These are phyloP conservation scores for Thozetella sp. DNA, from an alignment of 495 filamentous ascomycete genomes.

Conservation along the genomic window DNA sequence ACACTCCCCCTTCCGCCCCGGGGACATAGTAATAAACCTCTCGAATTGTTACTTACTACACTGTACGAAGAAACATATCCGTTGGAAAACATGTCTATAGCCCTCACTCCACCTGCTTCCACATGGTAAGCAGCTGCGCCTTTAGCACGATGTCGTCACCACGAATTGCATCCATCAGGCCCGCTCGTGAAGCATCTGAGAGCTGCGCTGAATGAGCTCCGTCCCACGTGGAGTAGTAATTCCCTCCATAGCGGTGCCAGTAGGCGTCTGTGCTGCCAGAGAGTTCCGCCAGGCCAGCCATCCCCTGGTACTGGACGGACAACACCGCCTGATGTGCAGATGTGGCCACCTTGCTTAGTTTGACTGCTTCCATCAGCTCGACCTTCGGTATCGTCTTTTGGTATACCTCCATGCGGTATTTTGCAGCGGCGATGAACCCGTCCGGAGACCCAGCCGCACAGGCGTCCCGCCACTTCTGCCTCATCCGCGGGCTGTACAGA, in stretches of 20 bases:
- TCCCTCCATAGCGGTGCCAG: not conserved
- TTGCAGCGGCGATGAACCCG: not conserved
- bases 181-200: not conserved
- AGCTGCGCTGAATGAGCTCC: not conserved
- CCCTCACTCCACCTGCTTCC: not conserved
- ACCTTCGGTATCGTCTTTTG: not conserved
- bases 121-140: slow-evolving; percentile 7
- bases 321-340: not conserved
- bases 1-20: no score
- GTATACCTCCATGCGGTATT: not conserved
- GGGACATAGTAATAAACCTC: no score
- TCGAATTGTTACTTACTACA: not conserved
- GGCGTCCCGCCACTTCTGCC: not conserved
- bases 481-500: slow-evolving; percentile 2
- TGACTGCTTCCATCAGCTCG: not conserved
- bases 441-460: not conserved
- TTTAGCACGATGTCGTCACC: slow-evolving; percentile 8
- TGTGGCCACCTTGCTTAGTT: not conserved
- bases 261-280: not conserved
- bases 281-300: not conserved
- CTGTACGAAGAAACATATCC: not conserved
- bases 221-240: not conserved
- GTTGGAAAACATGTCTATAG: not conserved
- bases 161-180: not conserved
- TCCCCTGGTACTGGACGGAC: not conserved